Base-by-base conservation (phyloP, 2,329 filamentous ascomycete genomes). In the Dactylellina drechsleri region DNA sequence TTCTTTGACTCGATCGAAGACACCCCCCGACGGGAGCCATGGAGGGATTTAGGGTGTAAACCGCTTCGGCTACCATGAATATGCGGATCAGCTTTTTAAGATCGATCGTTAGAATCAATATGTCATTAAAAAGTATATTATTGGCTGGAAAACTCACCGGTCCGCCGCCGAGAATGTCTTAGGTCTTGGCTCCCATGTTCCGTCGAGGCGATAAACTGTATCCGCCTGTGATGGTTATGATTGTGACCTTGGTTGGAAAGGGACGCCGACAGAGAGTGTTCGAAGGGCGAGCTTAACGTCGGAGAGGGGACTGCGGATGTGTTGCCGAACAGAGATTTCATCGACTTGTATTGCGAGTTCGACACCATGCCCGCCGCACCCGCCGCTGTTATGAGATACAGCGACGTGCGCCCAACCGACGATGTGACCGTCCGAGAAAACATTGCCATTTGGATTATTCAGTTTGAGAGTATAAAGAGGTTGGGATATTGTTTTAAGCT, bases 1-100 rank as follows among this genome's bases (percentile, higher is more conserved):
- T 93, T 80, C 95, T 90, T 83, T 96, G 92, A 83, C 94, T 95
- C 71, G 93, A 92, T 13, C 93, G 92, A 49, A 90, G 88, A 77
- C 89, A 87, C 68, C 88, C 88, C 50, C 87, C 88, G 81, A 97
- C 94, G 54, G 97, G 87, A 47, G 4, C 23, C 23, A 96, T 86
- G 71, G 90, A 91, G 78, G 96, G 88, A 79, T 92, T 92, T 70
- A 96, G 87, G 78, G 87, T 84, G 80, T 90, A 89, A 40, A 93
- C 93, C n/a, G 91, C 90, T 84, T 98, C 92, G 77, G 91, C 90
- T 18, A 36, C 31, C 31, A 36, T 36, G 31, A 10, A 36, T 36
- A 36, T 36, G 31, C 1, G 31, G 31, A 36, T 5, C 31, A 36
- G 31, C 31, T 36, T 4, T 28, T 36, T 7, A 36, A 7, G 31